phyloP scores from a whole-genome alignment of 2,329 filamentous ascomycete genomes.

The Sarocladium strictum region DNA sequence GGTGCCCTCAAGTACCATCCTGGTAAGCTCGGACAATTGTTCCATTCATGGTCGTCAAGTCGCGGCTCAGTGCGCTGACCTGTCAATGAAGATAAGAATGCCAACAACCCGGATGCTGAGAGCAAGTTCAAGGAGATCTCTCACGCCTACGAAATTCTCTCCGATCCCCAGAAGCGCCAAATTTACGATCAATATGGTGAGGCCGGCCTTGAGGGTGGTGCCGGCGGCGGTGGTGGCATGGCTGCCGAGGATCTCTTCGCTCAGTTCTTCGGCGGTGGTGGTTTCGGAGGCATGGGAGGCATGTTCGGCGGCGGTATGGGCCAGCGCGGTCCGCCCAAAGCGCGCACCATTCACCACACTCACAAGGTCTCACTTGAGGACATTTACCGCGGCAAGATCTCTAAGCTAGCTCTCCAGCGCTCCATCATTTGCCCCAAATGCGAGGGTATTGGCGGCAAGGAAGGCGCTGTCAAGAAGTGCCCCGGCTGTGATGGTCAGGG shows the following conservation, averaged over 20 bases:
- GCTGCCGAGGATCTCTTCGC: slow-evolving; percentile 93
- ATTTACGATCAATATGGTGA: slow-evolving; percentile 98
- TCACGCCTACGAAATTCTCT: slow-evolving; percentile 91
- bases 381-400: slow-evolving; percentile 96
- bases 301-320: slow-evolving; percentile 78
- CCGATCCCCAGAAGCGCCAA: slow-evolving; percentile 83
- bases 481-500: slow-evolving; percentile 84
- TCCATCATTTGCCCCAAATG: slow-evolving; percentile 96
- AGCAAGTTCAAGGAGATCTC: slow-evolving; percentile 99
- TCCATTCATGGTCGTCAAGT: neutral
- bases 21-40: slow-evolving; percentile 45
- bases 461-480: slow-evolving; percentile 94
- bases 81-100: slow-evolving; percentile 77
- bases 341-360: slow-evolving; percentile 93
- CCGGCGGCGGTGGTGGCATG: slow-evolving; percentile 73
- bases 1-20: slow-evolving; percentile 80
- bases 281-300: slow-evolving; percentile 56
- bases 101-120: slow-evolving; percentile 83
- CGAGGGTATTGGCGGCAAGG: slow-evolving; percentile 90
- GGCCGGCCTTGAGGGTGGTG: slow-evolving; percentile 88
- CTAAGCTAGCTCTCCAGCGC: slow-evolving; percentile 94
- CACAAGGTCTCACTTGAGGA: slow-evolving; percentile 98
- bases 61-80: slow-evolving; percentile 13
- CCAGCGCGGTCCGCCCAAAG: slow-evolving; percentile 76
- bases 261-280: slow-evolving; percentile 86